Base-by-base conservation (phyloP, 192 early-diverging fungal genomes). In the Rhizophagus clarus region DNA sequence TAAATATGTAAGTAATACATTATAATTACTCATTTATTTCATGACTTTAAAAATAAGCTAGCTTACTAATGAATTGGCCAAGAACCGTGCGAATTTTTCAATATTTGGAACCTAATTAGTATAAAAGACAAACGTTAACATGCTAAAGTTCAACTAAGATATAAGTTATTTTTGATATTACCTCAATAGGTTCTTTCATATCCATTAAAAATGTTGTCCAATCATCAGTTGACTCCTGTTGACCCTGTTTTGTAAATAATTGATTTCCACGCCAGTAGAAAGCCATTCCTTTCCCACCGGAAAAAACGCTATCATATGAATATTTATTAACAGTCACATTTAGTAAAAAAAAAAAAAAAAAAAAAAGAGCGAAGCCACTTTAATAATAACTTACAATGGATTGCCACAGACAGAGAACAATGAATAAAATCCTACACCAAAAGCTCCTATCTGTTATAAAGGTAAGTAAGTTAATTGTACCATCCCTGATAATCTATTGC, bases 241-340 rank as follows among this genome's bases (percentile, higher is more conserved):
- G 80, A 14, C 87, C 93, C 40, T 89, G 85, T 79, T 94, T 96
- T 0, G 94, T 93, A 82, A 91, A 96, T n/a, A 97, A 86, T 82
- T 94, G 93, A 83, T 97, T 95, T 9, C 92, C 93, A 77, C 90
- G 91, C 91, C 94, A 97, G 81, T 93, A 93, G 83, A 97, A 97
- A 1, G 89, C 94, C 93, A 96, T 94, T 75, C 91, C 93, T 51
- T 61, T 93, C 84, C 47, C 32, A 32, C 32, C 32, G 3, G 32
- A 32, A 32, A 32, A 32, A 85, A 69, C 12, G 62, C 49, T 12
- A 22, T 12, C 6, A 29, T 31, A 64, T 29, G 11, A 10, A 64
- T 29, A 10, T 12, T 22, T 7, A 29, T 12, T 3, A 15, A 6
- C 29, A 26, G 32, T 3, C 1, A 47, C 15, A 37, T n/a, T 74